phyloP scores from a whole-genome alignment of 2,329 filamentous ascomycete genomes.

The Zalaria sp. region DNA sequence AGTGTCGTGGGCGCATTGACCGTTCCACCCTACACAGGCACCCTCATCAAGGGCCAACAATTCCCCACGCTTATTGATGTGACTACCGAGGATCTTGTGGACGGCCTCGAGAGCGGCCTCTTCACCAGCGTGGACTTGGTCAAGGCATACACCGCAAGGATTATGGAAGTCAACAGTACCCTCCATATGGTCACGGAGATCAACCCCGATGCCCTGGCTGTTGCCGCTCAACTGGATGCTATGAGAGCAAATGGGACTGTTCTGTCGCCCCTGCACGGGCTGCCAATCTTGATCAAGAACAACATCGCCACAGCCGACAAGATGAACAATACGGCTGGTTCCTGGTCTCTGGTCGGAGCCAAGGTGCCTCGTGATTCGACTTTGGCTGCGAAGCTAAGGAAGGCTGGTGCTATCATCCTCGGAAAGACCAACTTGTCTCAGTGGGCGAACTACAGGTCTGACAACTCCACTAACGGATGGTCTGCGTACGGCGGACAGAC shows the following conservation, averaged over 20 bases:
- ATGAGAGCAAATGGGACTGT: conserved; percentile 32
- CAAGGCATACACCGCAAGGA: conserved; percentile 36
- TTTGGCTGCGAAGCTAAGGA: conserved; percentile 44
- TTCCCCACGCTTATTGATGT: conserved; percentile 34
- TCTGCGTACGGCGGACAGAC: conserved; percentile 50
- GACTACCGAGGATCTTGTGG: conserved; percentile 35
- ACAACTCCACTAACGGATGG: conserved; percentile 49
- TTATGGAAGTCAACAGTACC: conserved; percentile 37
- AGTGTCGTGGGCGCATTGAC: neutral
- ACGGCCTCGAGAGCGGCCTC: conserved; percentile 33
- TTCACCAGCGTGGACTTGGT: conserved; percentile 46
- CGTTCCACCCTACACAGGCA: neutral
- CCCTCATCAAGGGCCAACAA: neutral
- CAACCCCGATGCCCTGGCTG: conserved; percentile 35
- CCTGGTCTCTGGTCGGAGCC: conserved; percentile 46
- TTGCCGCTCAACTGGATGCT: conserved; percentile 7
- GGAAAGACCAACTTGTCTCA: conserved; percentile 53
- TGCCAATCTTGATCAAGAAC: conserved; percentile 53
- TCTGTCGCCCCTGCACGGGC: conserved; percentile 45
- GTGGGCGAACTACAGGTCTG: conserved; percentile 49
- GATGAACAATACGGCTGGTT: conserved; percentile 53
- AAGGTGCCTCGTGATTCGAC: conserved; percentile 43
- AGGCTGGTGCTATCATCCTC: conserved; percentile 48
- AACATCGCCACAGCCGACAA: conserved; percentile 49
- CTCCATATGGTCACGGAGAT: conserved; percentile 40